Evolutionary conservation across 2,329 filamentous ascomycete species (phyloP).

Genomic region (Fusarium mexicanum): DNA sequence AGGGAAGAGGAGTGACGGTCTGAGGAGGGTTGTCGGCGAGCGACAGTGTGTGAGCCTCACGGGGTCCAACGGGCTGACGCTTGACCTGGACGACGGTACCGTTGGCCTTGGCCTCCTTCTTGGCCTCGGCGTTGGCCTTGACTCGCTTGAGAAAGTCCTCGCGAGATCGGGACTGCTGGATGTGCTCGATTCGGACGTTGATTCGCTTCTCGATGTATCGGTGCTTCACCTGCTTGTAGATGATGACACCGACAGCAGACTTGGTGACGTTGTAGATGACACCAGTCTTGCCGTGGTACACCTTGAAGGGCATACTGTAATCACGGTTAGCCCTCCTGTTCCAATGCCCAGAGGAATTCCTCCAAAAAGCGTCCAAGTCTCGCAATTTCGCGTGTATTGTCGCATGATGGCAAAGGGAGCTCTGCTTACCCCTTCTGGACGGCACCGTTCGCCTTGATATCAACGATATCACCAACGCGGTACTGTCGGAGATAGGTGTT

Average conservation of each 20-base stretch:
- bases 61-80: conserved; percentile 83
- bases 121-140: conserved; percentile 93
- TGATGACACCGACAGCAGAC: conserved; percentile 96
- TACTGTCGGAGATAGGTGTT: conserved; percentile 95
- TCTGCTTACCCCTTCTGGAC: conserved; percentile 90
- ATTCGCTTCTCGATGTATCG: conserved; percentile 99
- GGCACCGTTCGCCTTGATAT: conserved; percentile 98
- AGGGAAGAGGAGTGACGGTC: conserved; percentile 90
- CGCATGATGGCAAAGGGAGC: conserved; percentile 27
- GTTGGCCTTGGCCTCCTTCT: conserved; percentile 91
- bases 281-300: conserved; percentile 99
- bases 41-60: conserved; percentile 82
- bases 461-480: conserved; percentile 98
- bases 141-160: conserved; percentile 97
- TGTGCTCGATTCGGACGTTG: conserved; percentile 98
- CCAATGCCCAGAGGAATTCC: conserved; percentile 5
- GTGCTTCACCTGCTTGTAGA: conserved; percentile 99
- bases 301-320: conserved; percentile 94
- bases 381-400: conserved; percentile 19
- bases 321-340: conserved; percentile 47
- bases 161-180: conserved; percentile 91
- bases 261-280: conserved; percentile 99
- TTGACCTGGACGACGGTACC: conserved; percentile 92
- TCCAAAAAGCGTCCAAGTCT: conserved; percentile 22
- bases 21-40: conserved; percentile 86